Conservation (phyloP, 169 alveolate genomes). For the Cryptosporidium tyzzeri region DNA sequence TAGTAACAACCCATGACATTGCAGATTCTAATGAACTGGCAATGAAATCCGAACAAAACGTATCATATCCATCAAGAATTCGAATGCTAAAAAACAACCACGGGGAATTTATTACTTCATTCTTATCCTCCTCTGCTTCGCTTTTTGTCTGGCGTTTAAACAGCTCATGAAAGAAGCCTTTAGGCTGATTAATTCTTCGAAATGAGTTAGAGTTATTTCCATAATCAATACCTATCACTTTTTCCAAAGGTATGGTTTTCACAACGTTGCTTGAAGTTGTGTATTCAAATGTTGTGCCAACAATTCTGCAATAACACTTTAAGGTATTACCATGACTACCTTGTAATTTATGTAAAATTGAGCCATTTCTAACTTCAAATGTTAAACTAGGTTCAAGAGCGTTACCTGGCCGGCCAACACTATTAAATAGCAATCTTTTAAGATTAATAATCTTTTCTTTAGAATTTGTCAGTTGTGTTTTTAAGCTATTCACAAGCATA, state of each 20-base stretch:
- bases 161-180: constrained; percentile 13
- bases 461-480: constrained; percentile 21
- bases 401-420: constrained; percentile 62
- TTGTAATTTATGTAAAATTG: constrained; percentile 54
- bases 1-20: constrained; percentile 68
- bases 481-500: constrained; percentile 24
- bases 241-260: constrained; percentile 32
- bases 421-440: constrained; percentile 28
- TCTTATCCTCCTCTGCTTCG: constrained; percentile 17
- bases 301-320: constrained; percentile 63
- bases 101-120: constrained; percentile 8
- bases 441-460: constrained; percentile 39
- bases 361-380: constrained; percentile 63
- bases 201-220: constrained; percentile 66
- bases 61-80: constrained; percentile 31
- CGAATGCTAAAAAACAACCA: constrained; percentile 66
- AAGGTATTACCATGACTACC: constrained; percentile 32
- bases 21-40: constrained; percentile 66
- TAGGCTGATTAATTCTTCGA: constrained; percentile 55
- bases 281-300: constrained; percentile 43
- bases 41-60: constrained; percentile 18
- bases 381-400: constrained; percentile 70
- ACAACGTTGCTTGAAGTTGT: constrained; percentile 50
- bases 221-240: constrained; percentile 57
- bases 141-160: constrained; percentile 5